phyloP scores from a whole-genome alignment of 768 basidiomycete genomes.

The Candolleomyces aberdarensis region DNA sequence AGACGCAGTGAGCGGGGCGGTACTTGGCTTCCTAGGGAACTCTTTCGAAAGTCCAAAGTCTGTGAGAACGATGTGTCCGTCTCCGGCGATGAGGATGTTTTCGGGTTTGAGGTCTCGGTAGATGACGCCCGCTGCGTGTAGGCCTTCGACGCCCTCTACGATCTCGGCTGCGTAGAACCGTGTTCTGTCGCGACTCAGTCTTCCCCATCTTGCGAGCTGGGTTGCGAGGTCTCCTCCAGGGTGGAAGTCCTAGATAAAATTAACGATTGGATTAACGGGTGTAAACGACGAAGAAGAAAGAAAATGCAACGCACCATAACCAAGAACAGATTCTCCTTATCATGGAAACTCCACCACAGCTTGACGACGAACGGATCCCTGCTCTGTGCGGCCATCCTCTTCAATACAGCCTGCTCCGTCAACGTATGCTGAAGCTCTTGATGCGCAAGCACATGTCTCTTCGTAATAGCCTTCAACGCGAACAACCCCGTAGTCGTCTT shows the following conservation, averaged over 20 bases:
- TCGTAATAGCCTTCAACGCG: slow-evolving; percentile 97
- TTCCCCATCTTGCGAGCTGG: slow-evolving; percentile 94
- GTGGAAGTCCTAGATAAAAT: slow-evolving; percentile 71
- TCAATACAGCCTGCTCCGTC: slow-evolving; percentile 94
- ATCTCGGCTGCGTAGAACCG: slow-evolving; percentile 98
- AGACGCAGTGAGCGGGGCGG: slow-evolving; percentile 57
- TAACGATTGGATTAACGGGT: neutral
- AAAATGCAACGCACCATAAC: slow-evolving; percentile 68
- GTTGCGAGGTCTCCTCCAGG: slow-evolving; percentile 97
- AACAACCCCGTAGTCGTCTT: slow-evolving; percentile 70
- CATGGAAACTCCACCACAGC: slow-evolving; percentile 97
- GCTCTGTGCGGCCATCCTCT: slow-evolving; percentile 86
- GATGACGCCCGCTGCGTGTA: slow-evolving; percentile 93
- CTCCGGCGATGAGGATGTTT: slow-evolving; percentile 90
- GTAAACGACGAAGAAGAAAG: slow-evolving; percentile 9
- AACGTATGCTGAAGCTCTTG: slow-evolving; percentile 96
- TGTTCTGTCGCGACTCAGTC: slow-evolving; percentile 88
- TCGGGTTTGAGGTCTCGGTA: slow-evolving; percentile 98
- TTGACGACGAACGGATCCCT: slow-evolving; percentile 94
- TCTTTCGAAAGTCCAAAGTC: slow-evolving; percentile 96
- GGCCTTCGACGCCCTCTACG: slow-evolving; percentile 91
- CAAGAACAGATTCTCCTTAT: slow-evolving; percentile 94
- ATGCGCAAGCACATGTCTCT: slow-evolving; percentile 93
- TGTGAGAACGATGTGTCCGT: slow-evolving; percentile 95
- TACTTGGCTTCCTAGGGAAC: slow-evolving; percentile 56